These are phyloP conservation scores for Pilatotrama ljubarskyi DNA, from an alignment of 768 basidiomycete genomes.

Conservation along the genomic window DNA sequence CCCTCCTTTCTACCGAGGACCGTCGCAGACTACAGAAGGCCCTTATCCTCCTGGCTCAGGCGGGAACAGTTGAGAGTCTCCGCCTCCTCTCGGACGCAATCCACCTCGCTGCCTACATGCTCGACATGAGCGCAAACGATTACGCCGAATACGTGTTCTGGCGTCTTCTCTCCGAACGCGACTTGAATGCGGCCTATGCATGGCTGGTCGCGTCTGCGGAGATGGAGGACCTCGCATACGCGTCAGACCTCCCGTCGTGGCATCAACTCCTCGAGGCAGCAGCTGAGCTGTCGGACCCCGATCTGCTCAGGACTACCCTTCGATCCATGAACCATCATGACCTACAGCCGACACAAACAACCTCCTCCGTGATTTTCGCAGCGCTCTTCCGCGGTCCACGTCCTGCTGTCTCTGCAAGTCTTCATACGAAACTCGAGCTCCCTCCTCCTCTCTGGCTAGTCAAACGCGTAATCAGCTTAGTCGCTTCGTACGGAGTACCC, in stretches of 20 bases:
- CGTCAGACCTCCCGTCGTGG: neutral
- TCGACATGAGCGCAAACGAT: neutral
- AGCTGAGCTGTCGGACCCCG: neutral
- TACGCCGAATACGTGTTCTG: neutral
- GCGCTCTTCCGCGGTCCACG: neutral
- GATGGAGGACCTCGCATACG: neutral
- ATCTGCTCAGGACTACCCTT: neutral
- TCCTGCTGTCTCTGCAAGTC: neutral
- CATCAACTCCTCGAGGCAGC: neutral
- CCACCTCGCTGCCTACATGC: neutral
- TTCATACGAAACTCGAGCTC: neutral
- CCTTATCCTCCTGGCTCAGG: neutral
- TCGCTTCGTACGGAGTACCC: constrained; percentile 4
- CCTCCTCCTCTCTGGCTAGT: constrained; percentile 12
- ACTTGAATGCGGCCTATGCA: constrained; percentile 34
- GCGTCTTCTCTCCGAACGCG: neutral
- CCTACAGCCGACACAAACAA: neutral
- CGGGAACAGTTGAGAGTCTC: neutral
- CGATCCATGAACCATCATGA: neutral
- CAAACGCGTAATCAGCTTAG: neutral
- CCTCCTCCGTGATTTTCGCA: neutral
- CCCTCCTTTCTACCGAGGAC: too few species aligned
- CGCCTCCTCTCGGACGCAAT: neutral
- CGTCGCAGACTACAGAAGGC: neutral
- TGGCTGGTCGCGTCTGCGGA: constrained; percentile 41